Base-by-base conservation (phyloP, 2,329 filamentous ascomycete genomes). In the Annulohypoxylon truncatum region DNA sequence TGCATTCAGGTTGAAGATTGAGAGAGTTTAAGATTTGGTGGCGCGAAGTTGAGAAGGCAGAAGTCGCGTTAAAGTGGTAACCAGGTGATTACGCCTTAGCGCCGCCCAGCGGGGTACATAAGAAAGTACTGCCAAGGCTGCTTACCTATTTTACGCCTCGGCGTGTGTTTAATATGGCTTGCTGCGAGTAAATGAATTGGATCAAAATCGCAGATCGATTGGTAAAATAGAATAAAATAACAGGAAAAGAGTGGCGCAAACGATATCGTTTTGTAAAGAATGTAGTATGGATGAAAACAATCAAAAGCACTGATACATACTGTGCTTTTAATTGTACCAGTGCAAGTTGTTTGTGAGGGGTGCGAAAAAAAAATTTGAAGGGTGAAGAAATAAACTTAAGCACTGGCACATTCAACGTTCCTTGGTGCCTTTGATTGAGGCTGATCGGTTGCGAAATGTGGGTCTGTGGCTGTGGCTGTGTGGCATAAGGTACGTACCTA, bases 61-160 rank as follows among this genome's bases (percentile, higher is more conserved):
- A 48, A 69, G 60, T 69, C 67, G 67, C 67, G 64, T 67, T 56
- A 35, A 56, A 51, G 51, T 59, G 65, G 61, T 65, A 68, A 57
- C 12, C 31, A 60, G 48, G 13, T 60, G 60, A 58, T 12, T 42
- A 26, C 26, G 12, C 22, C 4, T 40, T 24, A 65, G 38, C 44
- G 12, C 29, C 26, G 28, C 6, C 18, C 46, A 50, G 60, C 55
- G 56, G 64, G 64, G 56, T 18, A 28, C 26, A n/a, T 28, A 20
- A 9, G 20, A 10, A 4, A 46, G 6, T 26, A 10, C 40, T 4
- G 35, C 12, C 10, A 13, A 13, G 8, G 15, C 8, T 15, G 24
- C 40, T 33, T 22, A 47, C 35, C 35, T 47, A 40, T n/a, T n/a
- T 12, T 2, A 47, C 52, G 13, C 35, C 44, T 4, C 13, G 44